Base-by-base conservation (phyloP, 768 basidiomycete species). In the Russula vinacea region DNA sequence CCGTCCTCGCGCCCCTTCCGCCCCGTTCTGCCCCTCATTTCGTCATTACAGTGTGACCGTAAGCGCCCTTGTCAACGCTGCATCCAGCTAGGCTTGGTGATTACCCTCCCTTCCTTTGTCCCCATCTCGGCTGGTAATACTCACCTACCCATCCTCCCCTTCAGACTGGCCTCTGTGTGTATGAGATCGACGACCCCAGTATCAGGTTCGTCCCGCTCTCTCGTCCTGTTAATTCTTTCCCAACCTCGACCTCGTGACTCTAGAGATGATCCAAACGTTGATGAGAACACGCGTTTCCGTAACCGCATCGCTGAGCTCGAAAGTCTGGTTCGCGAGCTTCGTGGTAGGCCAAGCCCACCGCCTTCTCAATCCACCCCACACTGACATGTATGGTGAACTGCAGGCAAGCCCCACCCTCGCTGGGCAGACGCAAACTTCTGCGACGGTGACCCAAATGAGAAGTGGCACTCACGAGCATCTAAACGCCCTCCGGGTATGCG, bases 221-320 rank as follows among this genome's bases (percentile, higher is more conserved):
- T 70, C n/a, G 32, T 24, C 11, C 47, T 35, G 17, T 22, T 53
- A 5, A 44, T 37, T 17, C 10, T n/a, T 40, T 37, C n/a, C 44
- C 29, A 17, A 61, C 32, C 24, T 40, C 42, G n/a, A 19, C 44
- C 45, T 16, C 35, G 57, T 29, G 4, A 52, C 63, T 60, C 5
- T 74, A 92, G 91, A 74, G 90, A 93, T 72, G 92, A 94, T 76
- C 92, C 92, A 13, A 84, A 86, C 51, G 75, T 92, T n/a, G 90
- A 92, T 72, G 94, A 96, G 77, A 87, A 82, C 63, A 93, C 92
- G 17, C 86, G 90, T 62, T 80, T 95, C 60, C 83, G 92, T 62
- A 89, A 90, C 70, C 80, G 94, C 55, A 93, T 97, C 68, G 93
- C 92, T 44, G 94, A 97, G 76, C 84, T 97, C 59, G 94, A 97